Conservation (phyloP, 2,329 filamentous ascomycete genomes). For the Alternaria arborescens region DNA sequence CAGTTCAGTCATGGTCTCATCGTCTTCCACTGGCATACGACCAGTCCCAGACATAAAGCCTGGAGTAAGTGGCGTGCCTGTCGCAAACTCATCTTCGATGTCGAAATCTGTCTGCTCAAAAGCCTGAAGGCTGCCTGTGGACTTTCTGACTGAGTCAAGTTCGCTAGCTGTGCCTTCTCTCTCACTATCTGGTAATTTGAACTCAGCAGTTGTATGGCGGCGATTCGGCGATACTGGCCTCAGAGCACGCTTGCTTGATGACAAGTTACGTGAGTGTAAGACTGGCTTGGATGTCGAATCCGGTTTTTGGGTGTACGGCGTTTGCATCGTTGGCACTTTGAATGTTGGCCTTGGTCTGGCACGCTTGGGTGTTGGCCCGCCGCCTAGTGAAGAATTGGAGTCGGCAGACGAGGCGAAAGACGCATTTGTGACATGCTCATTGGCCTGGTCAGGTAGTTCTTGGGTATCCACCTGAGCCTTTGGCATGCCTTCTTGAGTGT, state of each 20-base stretch:
- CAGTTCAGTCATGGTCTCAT: conserved; percentile 32
- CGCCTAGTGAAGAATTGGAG: conserved; percentile 25
- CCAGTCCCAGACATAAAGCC: conserved; percentile 37
- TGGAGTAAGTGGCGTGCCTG: conserved; percentile 49
- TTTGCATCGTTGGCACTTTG: conserved; percentile 41
- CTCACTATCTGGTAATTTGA: conserved; percentile 29
- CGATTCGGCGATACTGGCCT: conserved; percentile 47
- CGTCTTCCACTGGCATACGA: conserved; percentile 30
- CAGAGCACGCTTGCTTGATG: conserved; percentile 40
- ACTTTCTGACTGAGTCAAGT: conserved; percentile 15
- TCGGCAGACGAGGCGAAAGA: conserved; percentile 33
- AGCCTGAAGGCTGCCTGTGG: conserved; percentile 30
- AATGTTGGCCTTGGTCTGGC: conserved; percentile 46
- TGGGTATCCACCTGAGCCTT: conserved; percentile 8
- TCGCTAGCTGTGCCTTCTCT: conserved; percentile 13
- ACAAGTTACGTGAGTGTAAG: conserved; percentile 27
- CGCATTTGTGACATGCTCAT: conserved; percentile 29
- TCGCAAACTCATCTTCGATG: conserved; percentile 51
- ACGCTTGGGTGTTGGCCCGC: conserved; percentile 54
- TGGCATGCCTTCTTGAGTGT: conserved; percentile 15
- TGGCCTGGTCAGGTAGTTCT: conserved; percentile 21
- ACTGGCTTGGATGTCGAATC: conserved; percentile 17
- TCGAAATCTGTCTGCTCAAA: conserved; percentile 46
- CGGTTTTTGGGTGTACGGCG: conserved; percentile 35
- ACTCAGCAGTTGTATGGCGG: conserved; percentile 38